Evolutionary conservation across 805 yeast species (phyloP).

Genomic region (Candida ipomoeae): DNA sequence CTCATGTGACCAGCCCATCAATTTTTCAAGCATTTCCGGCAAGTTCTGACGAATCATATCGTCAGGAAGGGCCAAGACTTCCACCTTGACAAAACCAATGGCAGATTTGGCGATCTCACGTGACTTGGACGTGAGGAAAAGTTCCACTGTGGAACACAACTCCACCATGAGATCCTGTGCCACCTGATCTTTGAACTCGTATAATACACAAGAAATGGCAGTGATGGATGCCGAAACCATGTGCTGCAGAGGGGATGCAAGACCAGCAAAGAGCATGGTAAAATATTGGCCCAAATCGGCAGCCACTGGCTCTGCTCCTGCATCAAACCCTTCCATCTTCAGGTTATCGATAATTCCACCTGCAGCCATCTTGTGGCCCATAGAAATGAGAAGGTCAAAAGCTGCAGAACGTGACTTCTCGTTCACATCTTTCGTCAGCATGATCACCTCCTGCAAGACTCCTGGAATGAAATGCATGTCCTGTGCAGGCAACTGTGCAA

Average conservation of each 20-base stretch:
- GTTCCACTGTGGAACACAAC: constrained; percentile 78
- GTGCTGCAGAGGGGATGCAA: constrained; percentile 89
- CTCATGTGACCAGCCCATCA: constrained; percentile 91
- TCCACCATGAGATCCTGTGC: constrained; percentile 62
- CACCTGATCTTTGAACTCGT: constrained; percentile 73
- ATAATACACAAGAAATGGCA: constrained; percentile 79
- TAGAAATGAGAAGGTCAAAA: constrained; percentile 65
- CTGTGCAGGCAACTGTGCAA: constrained; percentile 57
- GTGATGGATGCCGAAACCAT: constrained; percentile 94
- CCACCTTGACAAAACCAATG: constrained; percentile 90
- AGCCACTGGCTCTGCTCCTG: constrained; percentile 50
- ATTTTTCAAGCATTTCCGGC: constrained; percentile 59
- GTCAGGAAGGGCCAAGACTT: constrained; percentile 75
- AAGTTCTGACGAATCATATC: constrained; percentile 68
- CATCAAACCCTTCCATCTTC: constrained; percentile 62
- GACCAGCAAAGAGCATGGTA: constrained; percentile 93
- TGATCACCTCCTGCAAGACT: constrained; percentile 78
- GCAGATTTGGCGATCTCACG: constrained; percentile 93
- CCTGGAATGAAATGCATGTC: constrained; percentile 77
- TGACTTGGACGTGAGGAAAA: constrained; percentile 84
- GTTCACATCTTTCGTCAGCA: constrained; percentile 87
- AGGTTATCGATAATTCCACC: constrained; percentile 67
- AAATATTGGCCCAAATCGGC: constrained; percentile 79
- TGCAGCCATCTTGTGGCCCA: constrained; percentile 73
- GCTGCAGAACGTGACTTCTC: constrained; percentile 86